A percentile compares a stretch with the other conserved stretches of the same genome.
Evolutionary conservation across 2,329 filamentous ascomycete species (phyloP).

Genomic region (Fusarium sp.): DNA sequence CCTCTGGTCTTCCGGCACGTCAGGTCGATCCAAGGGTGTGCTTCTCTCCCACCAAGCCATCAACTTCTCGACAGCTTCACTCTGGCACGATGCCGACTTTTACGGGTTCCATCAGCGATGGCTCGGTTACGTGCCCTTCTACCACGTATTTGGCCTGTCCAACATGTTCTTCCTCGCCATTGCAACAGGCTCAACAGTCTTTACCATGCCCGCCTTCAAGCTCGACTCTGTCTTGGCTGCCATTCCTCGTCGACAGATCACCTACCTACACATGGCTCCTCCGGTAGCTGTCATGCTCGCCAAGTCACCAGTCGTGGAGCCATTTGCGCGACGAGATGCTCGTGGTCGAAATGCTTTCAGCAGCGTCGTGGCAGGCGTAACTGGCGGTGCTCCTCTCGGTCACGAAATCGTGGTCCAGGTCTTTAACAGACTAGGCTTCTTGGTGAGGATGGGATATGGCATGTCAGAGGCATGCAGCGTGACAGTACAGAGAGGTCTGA

Average conservation of each 20-base stretch:
- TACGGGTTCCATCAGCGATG: constrained; percentile 54
- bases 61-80: constrained; percentile 65
- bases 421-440: constrained; percentile 68
- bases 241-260: constrained; percentile 72
- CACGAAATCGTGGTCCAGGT: constrained; percentile 68
- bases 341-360: constrained; percentile 65
- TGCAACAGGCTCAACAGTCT: constrained; percentile 67
- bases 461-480: constrained; percentile 81
- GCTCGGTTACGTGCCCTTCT: constrained; percentile 78
- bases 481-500: constrained; percentile 68
- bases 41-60: constrained; percentile 77
- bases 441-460: constrained; percentile 73
- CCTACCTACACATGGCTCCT: constrained; percentile 74
- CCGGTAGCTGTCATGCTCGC: constrained; percentile 77
- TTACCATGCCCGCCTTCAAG: constrained; percentile 78
- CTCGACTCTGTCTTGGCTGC: constrained; percentile 73
- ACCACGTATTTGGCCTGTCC: constrained; percentile 70
- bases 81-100: constrained; percentile 63
- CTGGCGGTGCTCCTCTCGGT: constrained; percentile 74
- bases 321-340: constrained; percentile 61
- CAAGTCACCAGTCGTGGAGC: constrained; percentile 76
- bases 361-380: constrained; percentile 64
- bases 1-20: constrained; percentile 70
- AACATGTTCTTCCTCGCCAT: constrained; percentile 71
- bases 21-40: constrained; percentile 81